These are phyloP conservation scores for Plasmodium ovale DNA, from an alignment of 169 alveolate species.

Conservation along the genomic window DNA sequence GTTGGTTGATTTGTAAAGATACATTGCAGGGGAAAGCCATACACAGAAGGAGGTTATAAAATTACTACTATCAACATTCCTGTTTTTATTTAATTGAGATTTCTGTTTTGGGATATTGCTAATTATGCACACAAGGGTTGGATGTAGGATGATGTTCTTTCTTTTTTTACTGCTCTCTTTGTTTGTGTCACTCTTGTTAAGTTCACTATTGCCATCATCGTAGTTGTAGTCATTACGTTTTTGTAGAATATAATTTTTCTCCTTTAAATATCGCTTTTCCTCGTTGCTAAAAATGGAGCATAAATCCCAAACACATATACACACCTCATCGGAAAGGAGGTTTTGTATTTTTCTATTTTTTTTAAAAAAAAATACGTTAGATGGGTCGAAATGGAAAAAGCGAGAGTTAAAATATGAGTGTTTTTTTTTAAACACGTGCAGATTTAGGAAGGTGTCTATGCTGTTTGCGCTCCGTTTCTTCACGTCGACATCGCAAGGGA, in stretches of 20 bases:
- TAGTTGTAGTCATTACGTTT: neutral
- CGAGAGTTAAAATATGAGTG: slow-evolving; percentile 32
- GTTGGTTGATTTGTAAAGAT: neutral
- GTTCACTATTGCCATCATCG: neutral
- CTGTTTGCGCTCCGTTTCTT: neutral
- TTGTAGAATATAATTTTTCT: neutral
- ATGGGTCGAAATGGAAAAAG: slow-evolving; percentile 41
- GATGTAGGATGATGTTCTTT: slow-evolving; percentile 18
- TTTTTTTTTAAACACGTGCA: slow-evolving; percentile 48
- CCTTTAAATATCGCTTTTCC: slow-evolving; percentile 16
- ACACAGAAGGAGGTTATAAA: slow-evolving; percentile 30
- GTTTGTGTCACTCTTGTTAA: neutral
- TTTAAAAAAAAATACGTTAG: slow-evolving; percentile 28
- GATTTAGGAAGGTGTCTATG: slow-evolving; percentile 36
- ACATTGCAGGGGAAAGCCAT: slow-evolving; percentile 16
- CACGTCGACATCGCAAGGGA: neutral
- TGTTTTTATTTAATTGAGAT: slow-evolving; percentile 8
- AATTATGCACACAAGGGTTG: slow-evolving; percentile 53
- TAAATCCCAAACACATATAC: slow-evolving; percentile 64
- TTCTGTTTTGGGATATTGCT: slow-evolving; percentile 31
- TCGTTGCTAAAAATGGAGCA: slow-evolving; percentile 56
- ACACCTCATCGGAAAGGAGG: neutral
- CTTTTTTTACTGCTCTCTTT: neutral
- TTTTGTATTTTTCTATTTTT: slow-evolving; percentile 29
- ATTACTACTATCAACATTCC: slow-evolving; percentile 10